Base-by-base conservation (phyloP, 345 rosid species). In the Syzygium aromaticum region DNA sequence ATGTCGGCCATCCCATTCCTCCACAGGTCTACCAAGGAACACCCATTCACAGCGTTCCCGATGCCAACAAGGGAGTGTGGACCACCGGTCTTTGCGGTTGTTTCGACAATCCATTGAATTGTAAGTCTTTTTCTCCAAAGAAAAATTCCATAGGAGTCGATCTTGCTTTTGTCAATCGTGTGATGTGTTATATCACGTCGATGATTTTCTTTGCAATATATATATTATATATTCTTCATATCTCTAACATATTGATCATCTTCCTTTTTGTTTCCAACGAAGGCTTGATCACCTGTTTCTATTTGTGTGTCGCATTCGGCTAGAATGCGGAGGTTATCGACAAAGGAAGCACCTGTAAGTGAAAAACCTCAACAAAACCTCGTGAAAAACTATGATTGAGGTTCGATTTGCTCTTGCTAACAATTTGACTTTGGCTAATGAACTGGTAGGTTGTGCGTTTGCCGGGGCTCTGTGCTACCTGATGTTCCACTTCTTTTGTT, bases 311-410 rank as follows among this genome's bases (percentile, higher is more conserved):
- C 59, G 49, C 85, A 3, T 88, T 90, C 52, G 89, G 90, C 86
- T 90, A 87, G 77, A 88, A 54, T 15, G 89, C 88, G 6, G 88
- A 87, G 85, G 83, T 87, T 77, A 43, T 88, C 23, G 92, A 88
- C 87, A 84, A 64, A 77, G 89, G 86, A 73, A 16, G 7, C 51
- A 89, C 92, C 6, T 51, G 87, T 90, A 54, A 90, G 56, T 78
- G 82, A 28, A 17, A n/a, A 51, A 8, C 14, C 11, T 5, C 40
- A 12, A 46, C 9, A 46, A 77, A 30, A 38, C 25, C 22, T 49
- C 3, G 1, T 80, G 27, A n/a, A 23, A 40, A 22, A 40, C 54
- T 46, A 17, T 57, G 54, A 23, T 82, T 51, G 1, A 78, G 85
- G 85, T 6, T 43, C 27, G 5, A 16, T 13, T 46, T 8, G 27